phyloP scores from a whole-genome alignment of 352 stramenopile species.

The Phytopythium sindhum region DNA sequence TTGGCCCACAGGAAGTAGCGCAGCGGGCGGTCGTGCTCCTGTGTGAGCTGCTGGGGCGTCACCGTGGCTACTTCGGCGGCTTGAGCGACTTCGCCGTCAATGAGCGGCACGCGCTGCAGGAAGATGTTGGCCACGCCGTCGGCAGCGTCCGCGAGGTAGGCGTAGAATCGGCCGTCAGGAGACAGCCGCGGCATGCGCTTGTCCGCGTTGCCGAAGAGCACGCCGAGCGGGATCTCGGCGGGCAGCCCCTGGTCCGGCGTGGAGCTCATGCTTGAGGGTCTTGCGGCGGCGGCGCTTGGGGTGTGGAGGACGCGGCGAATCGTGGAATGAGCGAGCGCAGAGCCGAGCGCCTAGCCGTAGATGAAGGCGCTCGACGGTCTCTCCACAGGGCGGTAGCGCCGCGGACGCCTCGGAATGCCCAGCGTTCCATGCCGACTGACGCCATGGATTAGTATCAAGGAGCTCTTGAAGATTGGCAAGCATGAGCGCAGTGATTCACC shows the following conservation, averaged over 20 bases:
- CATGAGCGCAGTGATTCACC: background rate
- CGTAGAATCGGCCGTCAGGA: constrained; percentile 43
- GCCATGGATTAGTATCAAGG: too few relatives aligned
- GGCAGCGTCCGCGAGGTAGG: constrained; percentile 34
- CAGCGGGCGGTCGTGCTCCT: constrained; percentile 31
- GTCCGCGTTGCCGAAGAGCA: constrained; percentile 48
- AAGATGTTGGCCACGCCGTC: constrained; percentile 50
- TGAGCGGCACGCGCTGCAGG: constrained; percentile 27
- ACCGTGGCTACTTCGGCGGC: constrained; percentile 18
- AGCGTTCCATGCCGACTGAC: too few relatives aligned
- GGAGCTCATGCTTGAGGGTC: background rate
- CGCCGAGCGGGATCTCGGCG: constrained; percentile 35
- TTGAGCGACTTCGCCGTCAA: constrained; percentile 24
- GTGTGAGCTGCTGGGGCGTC: constrained; percentile 32
- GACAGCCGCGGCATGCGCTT: constrained; percentile 39
- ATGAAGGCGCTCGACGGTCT: background rate
- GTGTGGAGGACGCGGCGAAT: background rate
- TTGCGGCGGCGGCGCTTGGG: background rate
- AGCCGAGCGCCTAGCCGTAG: too few relatives aligned
- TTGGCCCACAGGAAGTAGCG: constrained; percentile 39
- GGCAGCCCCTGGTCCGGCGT: constrained; percentile 12
- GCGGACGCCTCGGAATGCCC: too few relatives aligned
- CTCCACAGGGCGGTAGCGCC: background rate
- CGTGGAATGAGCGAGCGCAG: background rate
- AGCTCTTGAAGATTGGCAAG: background rate